Conservation (phyloP, 2,329 filamentous ascomycete species). For the Penicillium hordei region DNA sequence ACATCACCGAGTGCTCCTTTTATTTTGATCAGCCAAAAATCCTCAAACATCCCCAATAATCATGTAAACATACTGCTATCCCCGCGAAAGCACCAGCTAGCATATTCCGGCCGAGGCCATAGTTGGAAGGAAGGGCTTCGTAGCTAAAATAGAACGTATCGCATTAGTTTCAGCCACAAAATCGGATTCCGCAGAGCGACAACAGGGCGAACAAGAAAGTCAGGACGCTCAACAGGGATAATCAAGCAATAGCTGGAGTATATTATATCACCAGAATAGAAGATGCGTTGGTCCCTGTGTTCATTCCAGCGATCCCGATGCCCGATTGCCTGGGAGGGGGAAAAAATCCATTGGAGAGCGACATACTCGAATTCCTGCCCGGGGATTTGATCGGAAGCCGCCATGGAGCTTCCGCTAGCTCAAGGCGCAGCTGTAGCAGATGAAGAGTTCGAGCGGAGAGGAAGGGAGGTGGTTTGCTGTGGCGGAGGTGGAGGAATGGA, state of each 20-base stretch:
- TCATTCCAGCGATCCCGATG: not conserved
- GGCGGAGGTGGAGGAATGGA: conserved; percentile 1
- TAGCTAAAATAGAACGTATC: conserved; percentile 58
- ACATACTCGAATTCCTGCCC: conserved; percentile 51
- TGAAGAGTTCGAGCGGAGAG: conserved; percentile 16
- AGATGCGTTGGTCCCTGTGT: not conserved
- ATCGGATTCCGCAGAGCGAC: not conserved
- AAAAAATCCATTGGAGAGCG: conserved; percentile 11
- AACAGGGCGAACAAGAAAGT: not conserved
- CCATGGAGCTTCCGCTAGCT: conserved; percentile 43
- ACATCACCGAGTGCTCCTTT: conserved; percentile 98
- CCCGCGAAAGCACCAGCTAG: conserved; percentile 93
- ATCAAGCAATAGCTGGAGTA: not conserved
- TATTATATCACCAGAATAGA: not conserved
- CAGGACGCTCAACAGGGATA: not conserved
- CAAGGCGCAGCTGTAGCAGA: conserved; percentile 36
- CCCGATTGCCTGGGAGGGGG: conserved; percentile 1
- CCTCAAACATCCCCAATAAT: not conserved
- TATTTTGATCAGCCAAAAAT: conserved; percentile 20
- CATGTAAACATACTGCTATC: conserved; percentile 69
- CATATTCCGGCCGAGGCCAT: conserved; percentile 94
- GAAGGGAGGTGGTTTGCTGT: not conserved
- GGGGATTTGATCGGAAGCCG: conserved; percentile 42
- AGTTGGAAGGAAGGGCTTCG: conserved; percentile 91
- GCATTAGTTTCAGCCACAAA: conserved; percentile 24